phyloP scores from a whole-genome alignment of 441 rosid genomes.

The Syzygium syzygioides region DNA sequence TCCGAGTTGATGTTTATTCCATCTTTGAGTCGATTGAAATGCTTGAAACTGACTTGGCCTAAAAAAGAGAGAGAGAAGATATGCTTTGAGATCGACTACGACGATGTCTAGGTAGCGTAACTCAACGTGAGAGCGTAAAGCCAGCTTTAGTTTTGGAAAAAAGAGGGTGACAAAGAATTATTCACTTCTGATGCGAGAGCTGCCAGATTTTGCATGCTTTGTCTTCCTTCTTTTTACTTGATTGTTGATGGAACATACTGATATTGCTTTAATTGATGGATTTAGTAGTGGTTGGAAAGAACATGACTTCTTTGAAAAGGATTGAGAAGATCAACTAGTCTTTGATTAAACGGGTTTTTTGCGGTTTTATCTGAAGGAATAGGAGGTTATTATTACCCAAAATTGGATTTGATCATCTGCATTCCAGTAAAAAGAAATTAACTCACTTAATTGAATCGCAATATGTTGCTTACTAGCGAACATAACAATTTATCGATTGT shows the following conservation, averaged over 20 bases:
- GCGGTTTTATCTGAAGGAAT: neutral
- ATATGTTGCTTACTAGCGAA: neutral
- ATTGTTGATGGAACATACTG: neutral
- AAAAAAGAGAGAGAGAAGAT: neutral
- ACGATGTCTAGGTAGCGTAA: neutral
- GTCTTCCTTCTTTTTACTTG: neutral
- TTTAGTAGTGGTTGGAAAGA: neutral
- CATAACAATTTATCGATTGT: neutral
- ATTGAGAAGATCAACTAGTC: neutral
- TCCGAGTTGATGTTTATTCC: neutral
- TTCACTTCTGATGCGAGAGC: neutral
- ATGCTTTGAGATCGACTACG: neutral
- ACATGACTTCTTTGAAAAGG: neutral
- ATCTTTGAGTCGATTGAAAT: neutral
- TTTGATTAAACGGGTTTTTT: neutral
- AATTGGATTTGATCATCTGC: neutral
- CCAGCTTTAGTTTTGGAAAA: neutral
- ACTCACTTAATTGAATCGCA: neutral
- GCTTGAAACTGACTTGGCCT: neutral
- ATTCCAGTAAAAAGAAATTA: neutral
- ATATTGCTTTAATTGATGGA: neutral
- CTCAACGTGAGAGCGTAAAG: neutral
- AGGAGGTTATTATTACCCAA: neutral
- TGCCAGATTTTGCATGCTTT: neutral
- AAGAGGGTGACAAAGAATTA: neutral